Evolutionary conservation across 305 asterid genomes (phyloP).

Genomic region (Fraxinus ornus): DNA sequence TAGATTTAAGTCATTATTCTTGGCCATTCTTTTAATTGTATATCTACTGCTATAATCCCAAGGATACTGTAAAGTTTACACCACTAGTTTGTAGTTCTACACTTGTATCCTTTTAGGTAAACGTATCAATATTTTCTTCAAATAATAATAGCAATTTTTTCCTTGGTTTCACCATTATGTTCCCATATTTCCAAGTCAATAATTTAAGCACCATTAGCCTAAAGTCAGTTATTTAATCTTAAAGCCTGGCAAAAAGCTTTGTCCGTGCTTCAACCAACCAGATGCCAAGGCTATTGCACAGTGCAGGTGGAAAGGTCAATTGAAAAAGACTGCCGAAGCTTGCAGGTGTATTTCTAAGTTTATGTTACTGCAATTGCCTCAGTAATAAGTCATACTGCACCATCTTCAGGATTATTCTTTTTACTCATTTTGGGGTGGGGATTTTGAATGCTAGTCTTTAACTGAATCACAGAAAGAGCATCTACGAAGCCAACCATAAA

Average conservation of each 20-base stretch:
- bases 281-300: not conserved
- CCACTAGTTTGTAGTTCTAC: no score
- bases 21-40: not conserved
- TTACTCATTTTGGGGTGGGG: not conserved
- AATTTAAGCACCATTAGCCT: not conserved
- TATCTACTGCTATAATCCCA: not conserved
- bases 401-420: not conserved
- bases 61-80: not conserved
- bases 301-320: not conserved
- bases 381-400: not conserved
- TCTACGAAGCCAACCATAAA: not conserved
- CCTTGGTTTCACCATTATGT: not conserved
- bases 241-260: not conserved
- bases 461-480: not conserved
- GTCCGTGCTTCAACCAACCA: not conserved
- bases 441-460: not conserved
- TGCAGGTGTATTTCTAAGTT: not conserved
- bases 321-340: not conserved
- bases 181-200: not conserved
- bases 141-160: not conserved
- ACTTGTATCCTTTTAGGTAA: not conserved
- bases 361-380: not conserved
- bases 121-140: not conserved
- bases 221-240: not conserved
- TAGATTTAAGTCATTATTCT: not conserved